phyloP scores from a whole-genome alignment of 768 basidiomycete species.

The Saitozyma podzolica region DNA sequence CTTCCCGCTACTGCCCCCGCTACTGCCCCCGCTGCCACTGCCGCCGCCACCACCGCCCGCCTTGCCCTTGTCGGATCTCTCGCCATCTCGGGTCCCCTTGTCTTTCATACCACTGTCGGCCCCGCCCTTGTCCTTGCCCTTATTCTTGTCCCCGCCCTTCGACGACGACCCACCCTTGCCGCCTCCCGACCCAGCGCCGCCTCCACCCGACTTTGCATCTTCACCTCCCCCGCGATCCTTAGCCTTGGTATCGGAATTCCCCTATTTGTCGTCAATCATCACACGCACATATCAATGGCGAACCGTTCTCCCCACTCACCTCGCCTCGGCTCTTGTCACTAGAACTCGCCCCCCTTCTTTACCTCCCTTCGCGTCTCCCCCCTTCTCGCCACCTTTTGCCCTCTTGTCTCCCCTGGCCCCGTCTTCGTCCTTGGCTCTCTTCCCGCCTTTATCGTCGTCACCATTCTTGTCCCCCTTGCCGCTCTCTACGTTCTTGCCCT shows the following conservation, averaged over 20 bases:
- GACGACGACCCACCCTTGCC: neutral
- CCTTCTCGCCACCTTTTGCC: neutral
- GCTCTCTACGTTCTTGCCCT: conserved; percentile 1
- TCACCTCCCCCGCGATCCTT: neutral
- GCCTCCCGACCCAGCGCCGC: neutral
- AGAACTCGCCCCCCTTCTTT: too few species aligned
- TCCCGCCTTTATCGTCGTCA: neutral
- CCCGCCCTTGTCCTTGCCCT: too few species aligned
- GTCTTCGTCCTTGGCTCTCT: neutral
- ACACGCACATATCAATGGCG: too few species aligned
- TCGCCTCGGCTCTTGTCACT: neutral
- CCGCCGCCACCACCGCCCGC: too few species aligned
- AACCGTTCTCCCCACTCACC: neutral
- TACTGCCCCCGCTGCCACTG: too few species aligned
- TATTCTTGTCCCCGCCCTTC: too few species aligned
- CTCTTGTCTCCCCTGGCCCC: neutral
- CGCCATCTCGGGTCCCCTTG: too few species aligned
- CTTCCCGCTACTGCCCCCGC: too few species aligned
- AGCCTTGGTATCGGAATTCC: neutral
- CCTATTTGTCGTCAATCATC: too few species aligned
- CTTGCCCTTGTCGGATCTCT: too few species aligned
- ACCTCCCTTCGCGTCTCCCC: too few species aligned
- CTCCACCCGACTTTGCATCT: neutral
- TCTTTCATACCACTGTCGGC: too few species aligned
- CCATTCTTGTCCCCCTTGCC: neutral